Evolutionary conservation across 768 basidiomycete species (phyloP).

Genomic region (Paxillus rubicundulus): DNA sequence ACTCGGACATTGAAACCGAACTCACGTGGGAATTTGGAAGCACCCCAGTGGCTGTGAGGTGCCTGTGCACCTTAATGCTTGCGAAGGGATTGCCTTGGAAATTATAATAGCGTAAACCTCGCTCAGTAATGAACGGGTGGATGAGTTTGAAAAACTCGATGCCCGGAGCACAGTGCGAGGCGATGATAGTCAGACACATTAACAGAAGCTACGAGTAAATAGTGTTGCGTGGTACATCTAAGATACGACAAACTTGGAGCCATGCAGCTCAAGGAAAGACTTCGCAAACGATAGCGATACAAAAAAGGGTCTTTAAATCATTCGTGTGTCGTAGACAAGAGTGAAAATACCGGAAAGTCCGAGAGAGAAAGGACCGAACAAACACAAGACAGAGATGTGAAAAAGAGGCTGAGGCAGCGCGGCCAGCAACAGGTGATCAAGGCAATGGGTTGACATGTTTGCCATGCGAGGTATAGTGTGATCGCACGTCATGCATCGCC

Average conservation of each 20-base stretch:
- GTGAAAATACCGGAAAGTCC: slow-evolving; percentile 31
- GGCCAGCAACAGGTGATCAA: slow-evolving; percentile 31
- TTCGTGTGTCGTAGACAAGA: slow-evolving; percentile 20
- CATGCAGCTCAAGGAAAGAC: slow-evolving; percentile 19
- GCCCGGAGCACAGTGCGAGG: slow-evolving; percentile 11
- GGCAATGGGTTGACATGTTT: slow-evolving; percentile 47
- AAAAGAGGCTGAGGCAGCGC: slow-evolving; percentile 10
- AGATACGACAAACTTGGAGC: slow-evolving; percentile 21
- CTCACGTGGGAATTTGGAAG: slow-evolving; percentile 22
- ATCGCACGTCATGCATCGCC: slow-evolving; percentile 35
- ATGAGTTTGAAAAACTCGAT: not conserved
- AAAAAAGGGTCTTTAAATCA: slow-evolving; percentile 27
- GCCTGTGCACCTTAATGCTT: slow-evolving; percentile 30
- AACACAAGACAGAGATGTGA: slow-evolving; percentile 16
- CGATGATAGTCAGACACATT: slow-evolving; percentile 23
- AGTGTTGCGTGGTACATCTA: slow-evolving; percentile 33
- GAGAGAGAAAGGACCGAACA: slow-evolving; percentile 20
- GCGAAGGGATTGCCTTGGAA: slow-evolving; percentile 17
- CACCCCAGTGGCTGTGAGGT: slow-evolving; percentile 27
- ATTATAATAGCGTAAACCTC: slow-evolving; percentile 27
- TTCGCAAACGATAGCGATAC: slow-evolving; percentile 33
- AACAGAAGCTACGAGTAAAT: slow-evolving; percentile 33
- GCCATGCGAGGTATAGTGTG: slow-evolving; percentile 41
- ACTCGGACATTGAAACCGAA: slow-evolving; percentile 15
- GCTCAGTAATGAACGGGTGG: slow-evolving; percentile 5